phyloP scores from a whole-genome alignment of 1,284 basidiomycete species.

The Singerocomus inundabilis region DNA sequence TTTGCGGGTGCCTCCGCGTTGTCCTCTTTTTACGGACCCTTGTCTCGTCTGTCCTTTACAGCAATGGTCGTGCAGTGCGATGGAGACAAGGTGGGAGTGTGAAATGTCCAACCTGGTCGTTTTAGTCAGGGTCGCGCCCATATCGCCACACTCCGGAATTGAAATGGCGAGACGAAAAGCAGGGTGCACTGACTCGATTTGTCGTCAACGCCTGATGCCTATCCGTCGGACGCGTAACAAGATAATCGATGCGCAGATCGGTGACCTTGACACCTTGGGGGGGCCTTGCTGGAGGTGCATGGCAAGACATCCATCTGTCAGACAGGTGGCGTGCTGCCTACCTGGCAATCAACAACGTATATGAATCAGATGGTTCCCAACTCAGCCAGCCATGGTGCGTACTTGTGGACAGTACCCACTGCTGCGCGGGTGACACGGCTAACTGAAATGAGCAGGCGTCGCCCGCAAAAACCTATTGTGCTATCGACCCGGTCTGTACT shows the following conservation, averaged over 20 bases:
- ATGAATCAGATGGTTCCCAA: slow-evolving; percentile 20
- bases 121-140: slow-evolving; percentile 19
- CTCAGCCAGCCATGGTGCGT: slow-evolving; percentile 6
- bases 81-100: too few species aligned
- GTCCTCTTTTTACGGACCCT: too few species aligned
- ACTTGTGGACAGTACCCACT: slow-evolving; percentile 18
- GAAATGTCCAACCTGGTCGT: too few species aligned
- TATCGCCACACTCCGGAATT: slow-evolving; percentile 6
- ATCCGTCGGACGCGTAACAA: slow-evolving; percentile 6
- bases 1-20: too few species aligned
- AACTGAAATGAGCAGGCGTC: slow-evolving; percentile 21
- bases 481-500: slow-evolving; percentile 6
- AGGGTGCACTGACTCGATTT: slow-evolving; percentile 12
- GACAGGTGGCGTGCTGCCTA: slow-evolving; percentile 22
- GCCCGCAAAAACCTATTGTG: slow-evolving; percentile 7
- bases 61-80: too few species aligned
- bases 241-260: slow-evolving; percentile 23
- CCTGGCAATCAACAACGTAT: slow-evolving; percentile 23
- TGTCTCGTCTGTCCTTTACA: too few species aligned
- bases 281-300: slow-evolving; percentile 27
- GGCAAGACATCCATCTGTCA: slow-evolving; percentile 7
- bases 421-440: slow-evolving; percentile 13
- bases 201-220: slow-evolving; percentile 14
- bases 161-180: slow-evolving; percentile 7
- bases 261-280: not conserved